Base-by-base conservation (phyloP, 768 basidiomycete species). In the Termitomyces sp. region DNA sequence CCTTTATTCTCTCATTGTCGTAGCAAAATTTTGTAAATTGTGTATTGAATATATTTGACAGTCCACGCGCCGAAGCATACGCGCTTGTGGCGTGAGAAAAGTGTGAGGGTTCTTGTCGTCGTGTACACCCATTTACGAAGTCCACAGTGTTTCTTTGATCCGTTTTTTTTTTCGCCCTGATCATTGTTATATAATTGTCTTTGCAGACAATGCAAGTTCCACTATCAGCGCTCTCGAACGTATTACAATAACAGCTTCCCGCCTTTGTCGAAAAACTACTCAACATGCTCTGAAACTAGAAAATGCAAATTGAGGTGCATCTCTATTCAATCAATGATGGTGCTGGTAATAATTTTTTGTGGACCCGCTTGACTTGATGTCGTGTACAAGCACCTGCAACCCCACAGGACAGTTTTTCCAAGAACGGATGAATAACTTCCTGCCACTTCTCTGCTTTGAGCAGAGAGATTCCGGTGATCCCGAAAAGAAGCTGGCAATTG, bases 361-460 rank as follows among this genome's bases (percentile, higher is more conserved):
- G 68, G 68, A 62, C 30, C 16, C 66, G 52, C 48, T 71, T 18
- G 67, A 69, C 60, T 57, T 72, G 50, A 63, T 57, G 47, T 59
- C 61, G 9, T 48, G 62, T 36, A 43, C 69, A 38, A 38, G 36
- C 6, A 13, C 63, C 67, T 49, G 63, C 67, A 35, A 69, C 66
- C 67, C 66, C 67, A 24, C 53, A 69, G 60, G 68, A 64, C 1
- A 53, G 30, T 30, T 30, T 30, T 6, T 30, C 30, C 30, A 7
- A 30, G 6, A 30, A 30, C 30, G 30, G 6, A 6, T 30, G 6
- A 7, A 30, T 7, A 30, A 30, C 1, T 30, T 30, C 48, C 14
- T 54, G 33, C 33, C 14, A 26, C 26, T 26, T 26, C 26, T 26
- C 26, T 4, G 26, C 26, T 26, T 26, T 38, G 5, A 38, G 6